phyloP scores from a whole-genome alignment of 106 monocot genomes.

The Acorus calamus region DNA sequence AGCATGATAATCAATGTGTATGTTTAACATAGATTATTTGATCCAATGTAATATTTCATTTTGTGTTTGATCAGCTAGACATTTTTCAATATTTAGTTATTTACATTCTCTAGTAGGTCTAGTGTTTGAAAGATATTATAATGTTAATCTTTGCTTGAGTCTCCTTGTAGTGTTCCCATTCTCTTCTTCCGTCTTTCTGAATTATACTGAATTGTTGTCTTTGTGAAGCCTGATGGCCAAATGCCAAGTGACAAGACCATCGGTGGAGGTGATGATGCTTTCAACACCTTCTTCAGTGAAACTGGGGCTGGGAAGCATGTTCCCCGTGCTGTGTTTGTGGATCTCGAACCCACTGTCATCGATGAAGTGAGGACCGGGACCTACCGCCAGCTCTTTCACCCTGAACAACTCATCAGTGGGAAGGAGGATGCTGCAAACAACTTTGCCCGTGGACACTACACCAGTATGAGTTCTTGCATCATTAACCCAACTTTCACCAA shows the following conservation, averaged over 20 bases:
- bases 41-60: no score
- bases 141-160: no score
- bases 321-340: constrained; percentile 51
- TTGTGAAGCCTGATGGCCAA: constrained; percentile 22
- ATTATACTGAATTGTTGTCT: not conserved
- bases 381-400: constrained; percentile 60
- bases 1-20: no score
- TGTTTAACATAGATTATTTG: no score
- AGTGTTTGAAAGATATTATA: no score
- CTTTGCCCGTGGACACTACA: constrained; percentile 49
- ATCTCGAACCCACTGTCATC: constrained; percentile 67
- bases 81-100: no score
- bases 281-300: constrained; percentile 52
- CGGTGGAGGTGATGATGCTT: constrained; percentile 34
- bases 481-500: no score
- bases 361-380: constrained; percentile 55
- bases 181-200: not conserved
- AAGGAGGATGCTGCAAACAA: constrained; percentile 68
- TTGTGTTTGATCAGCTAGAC: no score
- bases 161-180: not conserved
- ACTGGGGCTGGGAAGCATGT: constrained; percentile 49
- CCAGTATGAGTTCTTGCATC: constrained; percentile 3
- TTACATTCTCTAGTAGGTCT: no score
- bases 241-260: constrained; percentile 22
- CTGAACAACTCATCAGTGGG: constrained; percentile 54